Conservation (phyloP, 75 land plant genomes). For the Ceratopteris richardii region DNA sequence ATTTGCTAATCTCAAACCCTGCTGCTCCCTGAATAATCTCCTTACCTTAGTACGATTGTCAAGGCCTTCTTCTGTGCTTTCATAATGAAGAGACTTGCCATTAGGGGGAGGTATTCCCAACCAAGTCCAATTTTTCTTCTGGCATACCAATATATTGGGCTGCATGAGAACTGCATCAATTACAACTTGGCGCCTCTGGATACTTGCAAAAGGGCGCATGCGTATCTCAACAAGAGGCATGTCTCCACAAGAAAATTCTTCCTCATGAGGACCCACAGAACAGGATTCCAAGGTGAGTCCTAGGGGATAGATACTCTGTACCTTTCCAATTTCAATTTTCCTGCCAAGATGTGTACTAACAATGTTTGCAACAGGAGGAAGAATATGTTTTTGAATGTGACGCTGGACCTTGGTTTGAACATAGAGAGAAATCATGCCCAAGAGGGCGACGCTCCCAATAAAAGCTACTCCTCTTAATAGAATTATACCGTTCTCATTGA, state of each 20-base stretch:
- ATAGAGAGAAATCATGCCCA: slow-evolving; percentile 56
- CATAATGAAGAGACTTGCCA: slow-evolving; percentile 26
- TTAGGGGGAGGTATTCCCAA: slow-evolving; percentile 60
- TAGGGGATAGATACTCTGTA: slow-evolving; percentile 64
- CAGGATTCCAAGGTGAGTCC: slow-evolving; percentile 69
- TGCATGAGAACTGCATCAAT: slow-evolving; percentile 65
- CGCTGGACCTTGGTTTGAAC: slow-evolving; percentile 51
- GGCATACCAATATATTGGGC: slow-evolving; percentile 72
- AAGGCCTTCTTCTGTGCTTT: slow-evolving; percentile 62
- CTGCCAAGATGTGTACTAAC: slow-evolving; percentile 67
- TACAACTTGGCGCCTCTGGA: slow-evolving; percentile 66
- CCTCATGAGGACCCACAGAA: slow-evolving; percentile 74
- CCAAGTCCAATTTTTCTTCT: slow-evolving; percentile 93
- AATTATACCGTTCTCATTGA: slow-evolving; percentile 48
- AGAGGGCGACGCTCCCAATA: slow-evolving; percentile 48
- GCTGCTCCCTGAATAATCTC: slow-evolving; percentile 73
- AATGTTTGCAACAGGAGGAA: slow-evolving; percentile 67
- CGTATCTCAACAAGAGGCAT: slow-evolving; percentile 56
- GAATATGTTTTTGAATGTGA: slow-evolving; percentile 52
- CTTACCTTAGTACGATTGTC: slow-evolving; percentile 69
- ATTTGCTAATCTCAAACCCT: slow-evolving; percentile 29
- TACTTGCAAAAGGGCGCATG: slow-evolving; percentile 68
- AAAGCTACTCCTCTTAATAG: slow-evolving; percentile 46
- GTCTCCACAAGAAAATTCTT: slow-evolving; percentile 94
- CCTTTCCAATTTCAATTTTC: slow-evolving; percentile 71